Evolutionary conservation across 495 filamentous ascomycete species (phyloP).

Genomic region (Trichoderma reesei): DNA sequence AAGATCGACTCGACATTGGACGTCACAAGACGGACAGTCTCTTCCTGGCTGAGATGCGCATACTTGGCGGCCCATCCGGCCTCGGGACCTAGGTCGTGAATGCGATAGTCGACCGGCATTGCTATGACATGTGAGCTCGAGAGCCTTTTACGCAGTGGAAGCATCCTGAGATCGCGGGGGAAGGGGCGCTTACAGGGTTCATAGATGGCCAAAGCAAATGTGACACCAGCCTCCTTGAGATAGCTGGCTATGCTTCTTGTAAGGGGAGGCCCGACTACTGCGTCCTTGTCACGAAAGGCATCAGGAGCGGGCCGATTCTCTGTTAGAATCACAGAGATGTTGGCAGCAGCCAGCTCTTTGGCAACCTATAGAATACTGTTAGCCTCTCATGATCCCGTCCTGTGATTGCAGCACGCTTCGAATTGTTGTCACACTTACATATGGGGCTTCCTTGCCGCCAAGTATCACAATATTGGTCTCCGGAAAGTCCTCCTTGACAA

Average conservation of each 20-base stretch:
- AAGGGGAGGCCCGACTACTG: constrained; percentile 27
- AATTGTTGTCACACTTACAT: constrained; percentile 12
- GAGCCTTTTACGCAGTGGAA: background rate
- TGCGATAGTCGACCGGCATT: constrained; percentile 15
- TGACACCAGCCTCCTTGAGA: constrained; percentile 27
- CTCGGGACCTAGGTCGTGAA: constrained; percentile 23
- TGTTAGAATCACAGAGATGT: constrained; percentile 32
- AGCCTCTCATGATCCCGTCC: background rate
- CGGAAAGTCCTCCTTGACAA: constrained; percentile 22
- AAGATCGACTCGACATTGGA: constrained; percentile 29
- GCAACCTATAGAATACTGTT: constrained; percentile 18
- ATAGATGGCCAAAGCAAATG: constrained; percentile 20
- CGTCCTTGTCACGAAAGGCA: constrained; percentile 22
- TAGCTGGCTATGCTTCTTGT: constrained; percentile 23
- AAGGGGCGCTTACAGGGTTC: constrained; percentile 11
- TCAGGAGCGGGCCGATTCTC: constrained; percentile 24
- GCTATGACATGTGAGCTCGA: background rate
- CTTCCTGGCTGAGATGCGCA: constrained; percentile 16
- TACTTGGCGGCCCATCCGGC: constrained; percentile 27
- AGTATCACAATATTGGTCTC: constrained; percentile 23
- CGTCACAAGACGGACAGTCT: constrained; percentile 24
- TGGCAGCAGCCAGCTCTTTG: constrained; percentile 28
- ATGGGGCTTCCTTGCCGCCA: constrained; percentile 27
- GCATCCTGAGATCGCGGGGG: background rate
- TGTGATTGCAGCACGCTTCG: background rate